Percentiles rank a stretch among this genome's conserved stretches.
Evolutionary conservation across 1,139 yeast species (phyloP).

Genomic region (Suhomyces bokatorum): DNA sequence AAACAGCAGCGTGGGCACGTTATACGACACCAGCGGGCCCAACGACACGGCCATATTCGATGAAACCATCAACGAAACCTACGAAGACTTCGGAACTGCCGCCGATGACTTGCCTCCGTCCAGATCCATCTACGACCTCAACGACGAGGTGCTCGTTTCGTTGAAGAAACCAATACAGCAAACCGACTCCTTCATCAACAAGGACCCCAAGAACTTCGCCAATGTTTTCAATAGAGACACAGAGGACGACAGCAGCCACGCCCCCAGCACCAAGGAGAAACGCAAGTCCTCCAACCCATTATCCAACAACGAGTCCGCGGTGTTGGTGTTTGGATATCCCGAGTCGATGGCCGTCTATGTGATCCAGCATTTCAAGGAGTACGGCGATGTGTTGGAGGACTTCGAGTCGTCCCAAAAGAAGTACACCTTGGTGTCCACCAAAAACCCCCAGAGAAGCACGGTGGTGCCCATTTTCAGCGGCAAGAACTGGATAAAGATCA

Average conservation of each 20-base stretch:
- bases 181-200: slow-evolving; percentile 40
- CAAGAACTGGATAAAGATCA: slow-evolving; percentile 82
- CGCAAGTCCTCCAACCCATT: slow-evolving; percentile 23
- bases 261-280: slow-evolving; percentile 5
- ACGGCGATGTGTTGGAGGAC: slow-evolving; percentile 79
- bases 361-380: slow-evolving; percentile 73
- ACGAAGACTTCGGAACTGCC: slow-evolving; percentile 25
- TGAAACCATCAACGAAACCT: slow-evolving; percentile 33
- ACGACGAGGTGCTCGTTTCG: slow-evolving; percentile 41
- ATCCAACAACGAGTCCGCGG: slow-evolving; percentile 55
- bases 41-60: slow-evolving; percentile 30
- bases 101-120: slow-evolving; percentile 59
- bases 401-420: slow-evolving; percentile 44
- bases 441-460: slow-evolving; percentile 11
- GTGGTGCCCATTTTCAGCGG: slow-evolving; percentile 77
- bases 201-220: slow-evolving; percentile 47
- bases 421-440: slow-evolving; percentile 10
- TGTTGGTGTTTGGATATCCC: slow-evolving; percentile 87
- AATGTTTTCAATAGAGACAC: slow-evolving; percentile 44
- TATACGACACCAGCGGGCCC: slow-evolving; percentile 12
- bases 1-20: slow-evolving; percentile 12
- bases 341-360: slow-evolving; percentile 68
- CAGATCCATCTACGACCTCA: slow-evolving; percentile 58
- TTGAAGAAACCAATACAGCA: slow-evolving; percentile 35
- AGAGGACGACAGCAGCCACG: slow-evolving; percentile 5